These are phyloP conservation scores for Bipolaris sorokiniana DNA, from an alignment of 2,329 filamentous ascomycete genomes.

Conservation along the genomic window DNA sequence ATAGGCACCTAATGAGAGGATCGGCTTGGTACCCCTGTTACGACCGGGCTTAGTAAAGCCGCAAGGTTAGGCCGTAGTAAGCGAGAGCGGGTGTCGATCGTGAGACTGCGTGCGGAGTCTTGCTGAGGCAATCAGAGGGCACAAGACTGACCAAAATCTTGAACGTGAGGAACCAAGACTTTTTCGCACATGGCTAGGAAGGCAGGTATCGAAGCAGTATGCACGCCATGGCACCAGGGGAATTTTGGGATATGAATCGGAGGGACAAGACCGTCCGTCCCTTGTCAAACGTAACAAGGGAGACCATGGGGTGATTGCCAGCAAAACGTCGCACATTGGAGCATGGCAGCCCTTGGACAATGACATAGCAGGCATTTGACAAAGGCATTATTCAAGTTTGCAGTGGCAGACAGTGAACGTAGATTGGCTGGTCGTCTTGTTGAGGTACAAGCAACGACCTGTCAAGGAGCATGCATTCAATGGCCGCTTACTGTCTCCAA, in stretches of 20 bases:
- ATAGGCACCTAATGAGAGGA: not conserved
- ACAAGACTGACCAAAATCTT: not conserved
- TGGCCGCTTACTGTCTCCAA: not conserved
- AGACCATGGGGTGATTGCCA: constrained; percentile 3
- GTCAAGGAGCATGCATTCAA: too few species aligned
- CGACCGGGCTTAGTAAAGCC: constrained; percentile 12
- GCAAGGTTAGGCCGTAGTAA: constrained; percentile 8
- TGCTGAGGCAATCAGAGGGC: not conserved
- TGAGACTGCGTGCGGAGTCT: constrained; percentile 3
- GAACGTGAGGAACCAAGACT: not conserved
- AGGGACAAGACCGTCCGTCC: not conserved
- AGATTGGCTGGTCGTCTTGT: not conserved
- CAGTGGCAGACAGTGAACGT: not conserved
- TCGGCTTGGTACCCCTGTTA: constrained; percentile 10
- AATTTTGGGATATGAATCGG: not conserved
- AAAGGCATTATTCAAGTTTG: not conserved
- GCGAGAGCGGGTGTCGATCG: constrained; percentile 6
- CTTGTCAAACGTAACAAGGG: constrained; percentile 8
- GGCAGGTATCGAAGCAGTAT: not conserved
- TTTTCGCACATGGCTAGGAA: not conserved
- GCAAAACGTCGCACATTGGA: not conserved
- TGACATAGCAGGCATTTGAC: not conserved
- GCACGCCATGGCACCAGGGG: not conserved
- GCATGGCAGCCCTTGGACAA: not conserved
- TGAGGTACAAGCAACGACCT: not conserved